Base-by-base conservation (phyloP, 495 filamentous ascomycete species). In the Polyplosphaeria fusca region DNA sequence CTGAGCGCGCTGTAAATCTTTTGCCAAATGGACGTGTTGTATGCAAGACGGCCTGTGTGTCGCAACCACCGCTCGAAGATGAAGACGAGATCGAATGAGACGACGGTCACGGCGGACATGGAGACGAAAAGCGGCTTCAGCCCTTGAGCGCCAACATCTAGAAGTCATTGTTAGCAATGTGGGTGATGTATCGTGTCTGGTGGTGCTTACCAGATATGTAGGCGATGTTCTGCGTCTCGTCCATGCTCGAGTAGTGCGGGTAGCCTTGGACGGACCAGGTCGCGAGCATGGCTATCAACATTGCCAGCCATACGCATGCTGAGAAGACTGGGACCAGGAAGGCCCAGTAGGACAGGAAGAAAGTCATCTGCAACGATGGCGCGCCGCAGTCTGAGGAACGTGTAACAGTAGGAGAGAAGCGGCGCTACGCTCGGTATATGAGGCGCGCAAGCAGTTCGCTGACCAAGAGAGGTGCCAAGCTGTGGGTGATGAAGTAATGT, bases 101-200 rank as follows among this genome's bases (percentile, higher is more conserved):
- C 74, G 47, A 90, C 88, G 16, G 88, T 91, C 18, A 96, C 75
- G 11, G 78, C 74, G 71, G 84, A 85, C 50, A 90, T 90, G 11
- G 83, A 76, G 54, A 98, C 82, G 76, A 98, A 98, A 1, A 97
- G 76, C 0, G 93, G 93, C 58, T 96, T 89, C 2, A 96, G 74
- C 0, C 75, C 73, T 23, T 75, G 67, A 0, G 86, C 86, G 56
- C 90, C 93, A 24, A 96, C 77, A 71, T 96, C 90, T 60, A 54
- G 57, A 20, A 19, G 19, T 40, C 12, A 47, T 19, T 28, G 45
- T 60, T 11, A 50, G 28, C 0, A 38, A 11, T 19, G 2, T 5
- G 1, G 11, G 22, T 28, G 2, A 11, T 7, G 67, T 47, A 64
- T n/a, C n/a, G 67, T n/a, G 32, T 56, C 28, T 2, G 30, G 28